Percentiles rank a stretch among this genome's conserved stretches.
phyloP scores from a whole-genome alignment of 148 eudicot genomes.

The Hydrangea macrophylla region DNA sequence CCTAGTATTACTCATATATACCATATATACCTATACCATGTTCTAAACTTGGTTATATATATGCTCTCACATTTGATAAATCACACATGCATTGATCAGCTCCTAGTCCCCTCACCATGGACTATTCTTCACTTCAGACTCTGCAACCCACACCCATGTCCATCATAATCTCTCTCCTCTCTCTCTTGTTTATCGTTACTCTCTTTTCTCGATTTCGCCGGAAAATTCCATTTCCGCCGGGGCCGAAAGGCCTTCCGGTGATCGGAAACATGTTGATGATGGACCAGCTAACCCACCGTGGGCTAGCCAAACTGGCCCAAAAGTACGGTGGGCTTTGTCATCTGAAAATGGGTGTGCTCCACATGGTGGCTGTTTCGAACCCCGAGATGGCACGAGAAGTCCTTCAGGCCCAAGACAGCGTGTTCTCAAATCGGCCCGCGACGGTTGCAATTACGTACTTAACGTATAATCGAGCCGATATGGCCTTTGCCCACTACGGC shows the following conservation, averaged over 20 bases:
- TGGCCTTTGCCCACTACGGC: slow-evolving; percentile 40
- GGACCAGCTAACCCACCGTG: slow-evolving; percentile 30
- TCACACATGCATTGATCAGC: too few species aligned
- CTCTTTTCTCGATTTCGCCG: neutral
- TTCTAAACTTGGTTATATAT: too few species aligned
- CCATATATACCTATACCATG: too few species aligned
- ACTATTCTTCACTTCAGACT: neutral
- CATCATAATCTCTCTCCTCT: neutral
- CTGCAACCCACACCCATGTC: neutral
- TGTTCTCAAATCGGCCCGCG: slow-evolving; percentile 32
- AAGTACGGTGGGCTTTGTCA: slow-evolving; percentile 24
- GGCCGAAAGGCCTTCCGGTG: slow-evolving; percentile 27
- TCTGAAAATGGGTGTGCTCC: slow-evolving; percentile 23
- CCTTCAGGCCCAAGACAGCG: slow-evolving; percentile 29
- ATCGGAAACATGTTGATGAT: slow-evolving; percentile 31
- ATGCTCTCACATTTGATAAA: too few species aligned
- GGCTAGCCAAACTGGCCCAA: slow-evolving; percentile 22
- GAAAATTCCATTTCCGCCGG: slow-evolving; percentile 24
- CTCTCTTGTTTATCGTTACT: neutral
- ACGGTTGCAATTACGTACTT: slow-evolving; percentile 21
- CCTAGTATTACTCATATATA: too few species aligned
- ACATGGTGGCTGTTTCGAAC: slow-evolving; percentile 27
- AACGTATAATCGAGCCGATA: slow-evolving; percentile 31
- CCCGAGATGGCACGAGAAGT: slow-evolving; percentile 27
- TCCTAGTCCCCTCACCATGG: neutral